Conservation (phyloP, 2,329 filamentous ascomycete genomes). For the Catunica adiposa region DNA sequence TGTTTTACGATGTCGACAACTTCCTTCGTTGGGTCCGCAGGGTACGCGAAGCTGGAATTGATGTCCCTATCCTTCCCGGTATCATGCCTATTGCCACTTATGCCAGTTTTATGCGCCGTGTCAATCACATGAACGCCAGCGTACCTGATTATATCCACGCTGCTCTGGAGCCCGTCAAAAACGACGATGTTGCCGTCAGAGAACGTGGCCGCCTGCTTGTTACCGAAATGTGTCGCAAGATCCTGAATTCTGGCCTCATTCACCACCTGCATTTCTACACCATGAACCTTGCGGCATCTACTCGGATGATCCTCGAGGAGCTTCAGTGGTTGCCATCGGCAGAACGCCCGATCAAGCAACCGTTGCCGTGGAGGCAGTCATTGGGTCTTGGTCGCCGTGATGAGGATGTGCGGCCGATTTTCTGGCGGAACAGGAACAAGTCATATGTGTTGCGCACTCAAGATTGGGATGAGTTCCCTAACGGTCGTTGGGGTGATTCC, state of each 20-base stretch:
- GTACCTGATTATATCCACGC: conserved; percentile 70
- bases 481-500: conserved; percentile 95
- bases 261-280: conserved; percentile 91
- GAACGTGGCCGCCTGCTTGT: conserved; percentile 78
- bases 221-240: conserved; percentile 74
- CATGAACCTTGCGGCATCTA: conserved; percentile 94
- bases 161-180: conserved; percentile 81
- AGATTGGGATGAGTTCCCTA: conserved; percentile 98
- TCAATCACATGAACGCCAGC: conserved; percentile 77
- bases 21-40: conserved; percentile 83
- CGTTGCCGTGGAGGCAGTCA: conserved; percentile 93
- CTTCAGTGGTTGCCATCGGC: conserved; percentile 64
- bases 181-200: conserved; percentile 83
- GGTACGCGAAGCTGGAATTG: conserved; percentile 72
- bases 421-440: conserved; percentile 95
- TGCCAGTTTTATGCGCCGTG: conserved; percentile 75
- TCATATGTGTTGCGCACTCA: conserved; percentile 91
- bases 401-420: conserved; percentile 93
- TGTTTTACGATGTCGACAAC: conserved; percentile 97
- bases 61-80: conserved; percentile 65
- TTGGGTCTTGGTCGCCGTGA: conserved; percentile 74
- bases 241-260: conserved; percentile 65
- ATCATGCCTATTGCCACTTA: conserved; percentile 89
- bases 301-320: conserved; percentile 85
- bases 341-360: conserved; percentile 64